Percentiles rank a stretch among this genome's conserved stretches.
phyloP scores from a whole-genome alignment of 345 rosid species.

The Populus tremula region DNA sequence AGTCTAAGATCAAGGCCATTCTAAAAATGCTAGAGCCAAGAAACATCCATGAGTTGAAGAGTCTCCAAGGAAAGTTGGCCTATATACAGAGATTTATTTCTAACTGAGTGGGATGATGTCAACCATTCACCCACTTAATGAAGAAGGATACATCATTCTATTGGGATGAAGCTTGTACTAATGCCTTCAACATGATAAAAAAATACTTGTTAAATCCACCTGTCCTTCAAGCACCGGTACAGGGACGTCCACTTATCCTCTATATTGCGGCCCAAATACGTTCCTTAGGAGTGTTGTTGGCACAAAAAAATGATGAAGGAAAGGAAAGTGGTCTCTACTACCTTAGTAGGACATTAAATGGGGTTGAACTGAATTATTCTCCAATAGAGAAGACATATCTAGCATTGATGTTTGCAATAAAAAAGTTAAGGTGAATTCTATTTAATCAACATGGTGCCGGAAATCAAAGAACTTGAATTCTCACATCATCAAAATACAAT shows the following conservation, averaged over 20 bases:
- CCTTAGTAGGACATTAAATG: background rate
- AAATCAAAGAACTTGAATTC: too few species aligned
- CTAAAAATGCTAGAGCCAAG: background rate
- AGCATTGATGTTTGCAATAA: background rate
- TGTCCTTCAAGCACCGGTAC: background rate
- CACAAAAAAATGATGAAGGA: background rate
- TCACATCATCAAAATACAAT: too few species aligned
- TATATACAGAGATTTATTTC: too few species aligned
- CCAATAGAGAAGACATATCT: background rate
- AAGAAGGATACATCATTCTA: background rate
- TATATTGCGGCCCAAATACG: background rate
- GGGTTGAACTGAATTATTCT: background rate
- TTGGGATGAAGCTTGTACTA: background rate
- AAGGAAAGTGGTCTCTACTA: background rate
- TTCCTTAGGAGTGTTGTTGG: background rate
- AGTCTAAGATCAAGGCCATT: conserved; percentile 2
- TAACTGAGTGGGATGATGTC: too few species aligned
- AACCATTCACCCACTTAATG: too few species aligned
- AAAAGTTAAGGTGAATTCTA: background rate
- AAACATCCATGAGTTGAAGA: background rate
- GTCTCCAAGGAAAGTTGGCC: background rate
- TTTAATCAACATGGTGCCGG: too few species aligned
- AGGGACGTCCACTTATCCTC: background rate
- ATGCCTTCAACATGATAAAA: background rate
- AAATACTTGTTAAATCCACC: background rate